Base-by-base conservation (phyloP, 2,329 filamentous ascomycete genomes). In the Hymenoscyphus fructigenus region DNA sequence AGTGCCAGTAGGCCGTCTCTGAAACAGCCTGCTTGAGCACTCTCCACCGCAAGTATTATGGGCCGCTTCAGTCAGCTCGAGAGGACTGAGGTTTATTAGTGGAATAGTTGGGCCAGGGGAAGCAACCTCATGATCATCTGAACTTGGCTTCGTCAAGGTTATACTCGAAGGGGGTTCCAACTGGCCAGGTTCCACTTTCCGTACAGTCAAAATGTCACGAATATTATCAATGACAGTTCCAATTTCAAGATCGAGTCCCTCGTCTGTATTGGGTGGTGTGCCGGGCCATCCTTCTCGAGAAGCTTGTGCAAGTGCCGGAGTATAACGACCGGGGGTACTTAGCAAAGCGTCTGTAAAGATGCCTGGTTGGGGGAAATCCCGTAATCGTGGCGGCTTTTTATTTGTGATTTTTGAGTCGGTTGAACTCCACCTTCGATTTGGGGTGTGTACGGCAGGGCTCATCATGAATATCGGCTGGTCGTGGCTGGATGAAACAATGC, bases 111-210 rank as follows among this genome's bases (percentile, higher is more conserved):
- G 12, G 2, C 26, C 29, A 15, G 44, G 44, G 28, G 28, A 38
- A 20, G 20, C 17, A 14, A 23, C 32, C 20, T 15, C 20, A 6
- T 55, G 41, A 17, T 20, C 26, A 15, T 56, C 47, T 32, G 28
- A 50, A 57, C 70, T 73, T 10, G 72, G 67, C 56, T 68, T 63
- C 28, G 71, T 65, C 55, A 73, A 65, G 2, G 71, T 73, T 28
- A 73, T 73, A 1, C 69, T 68, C 34, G 63, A 60, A 4, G 72
- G 71, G 10, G 64, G 64, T 3, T 61, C 41, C 4, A 69, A 23
- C 12, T 63, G 64, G 1, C 7, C 29, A 20, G 28, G 23, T 50
- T 55, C 34, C 5, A 72, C 23, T 59, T 68, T 69, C 5, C 66
- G 67, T 29, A 60, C 12, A 14, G 70, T 71, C 57, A 73, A 62